These are phyloP conservation scores for Trichomonas tenax DNA, from an alignment of 208 protist species.

Conservation along the genomic window DNA sequence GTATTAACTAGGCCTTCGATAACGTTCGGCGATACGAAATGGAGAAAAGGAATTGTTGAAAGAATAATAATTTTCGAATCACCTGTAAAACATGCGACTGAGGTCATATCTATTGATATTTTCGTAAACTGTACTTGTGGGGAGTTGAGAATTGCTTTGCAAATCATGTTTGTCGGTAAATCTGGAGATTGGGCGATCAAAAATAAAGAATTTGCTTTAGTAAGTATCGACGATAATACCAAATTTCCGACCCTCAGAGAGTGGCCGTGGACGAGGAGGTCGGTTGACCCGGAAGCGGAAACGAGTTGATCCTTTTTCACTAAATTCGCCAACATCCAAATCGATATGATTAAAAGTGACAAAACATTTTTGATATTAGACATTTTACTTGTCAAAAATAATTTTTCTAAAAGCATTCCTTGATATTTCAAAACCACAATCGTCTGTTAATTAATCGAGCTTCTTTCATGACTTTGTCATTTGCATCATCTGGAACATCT, in stretches of 20 bases:
- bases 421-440: too few relatives aligned
- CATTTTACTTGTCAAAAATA: too few relatives aligned
- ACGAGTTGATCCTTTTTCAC: neutral
- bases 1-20: neutral
- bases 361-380: too few relatives aligned
- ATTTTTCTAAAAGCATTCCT: too few relatives aligned
- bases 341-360: too few relatives aligned
- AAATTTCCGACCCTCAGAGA: neutral
- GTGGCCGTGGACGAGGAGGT: neutral
- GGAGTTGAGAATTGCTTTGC: neutral
- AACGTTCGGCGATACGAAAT: neutral
- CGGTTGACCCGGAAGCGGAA: neutral
- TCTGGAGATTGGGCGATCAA: neutral
- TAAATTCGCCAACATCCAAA: neutral
- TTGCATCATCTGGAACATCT: too few relatives aligned
- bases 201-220: neutral
- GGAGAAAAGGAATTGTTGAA: neutral
- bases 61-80: neutral
- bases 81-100: neutral
- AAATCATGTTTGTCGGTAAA: neutral
- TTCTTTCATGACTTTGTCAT: too few relatives aligned
- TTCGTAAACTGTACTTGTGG: neutral
- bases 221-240: neutral
- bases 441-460: too few relatives aligned
- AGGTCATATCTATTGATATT: neutral